Conservation (phyloP, 192 early-diverging fungal genomes). For the Jimgerdemannia lactiflua region DNA sequence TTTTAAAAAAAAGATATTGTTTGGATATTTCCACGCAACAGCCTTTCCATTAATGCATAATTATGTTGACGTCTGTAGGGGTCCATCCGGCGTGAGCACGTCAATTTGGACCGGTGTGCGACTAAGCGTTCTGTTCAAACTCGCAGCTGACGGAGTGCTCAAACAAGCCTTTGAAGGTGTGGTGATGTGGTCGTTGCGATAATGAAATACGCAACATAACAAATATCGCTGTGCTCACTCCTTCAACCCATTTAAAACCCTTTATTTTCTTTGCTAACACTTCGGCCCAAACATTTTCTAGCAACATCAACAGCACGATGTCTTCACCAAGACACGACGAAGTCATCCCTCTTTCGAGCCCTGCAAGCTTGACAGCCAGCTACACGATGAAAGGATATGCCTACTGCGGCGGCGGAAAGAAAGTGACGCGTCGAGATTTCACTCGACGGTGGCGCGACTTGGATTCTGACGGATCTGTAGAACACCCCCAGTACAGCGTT, state of each 20-base stretch:
- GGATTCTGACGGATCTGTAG: slow-evolving; percentile 64
- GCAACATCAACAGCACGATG: slow-evolving; percentile 48
- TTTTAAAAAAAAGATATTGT: too few relatives aligned
- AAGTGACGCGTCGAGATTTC: slow-evolving; percentile 75
- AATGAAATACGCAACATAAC: too few relatives aligned
- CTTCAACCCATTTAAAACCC: too few relatives aligned
- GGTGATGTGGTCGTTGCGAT: too few relatives aligned
- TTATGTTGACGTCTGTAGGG: slow-evolving; percentile 59
- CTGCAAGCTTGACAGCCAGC: slow-evolving; percentile 1
- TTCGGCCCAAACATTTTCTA: slow-evolving; percentile 31
- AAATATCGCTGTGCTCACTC: too few relatives aligned
- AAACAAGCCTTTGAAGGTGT: too few relatives aligned
- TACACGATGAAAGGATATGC: slow-evolving; percentile 72
- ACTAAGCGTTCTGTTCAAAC: too few relatives aligned
- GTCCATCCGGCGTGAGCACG: slow-evolving; percentile 49
- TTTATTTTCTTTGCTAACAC: too few relatives aligned
- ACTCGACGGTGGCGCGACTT: slow-evolving; percentile 78
- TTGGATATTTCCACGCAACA: too few relatives aligned
- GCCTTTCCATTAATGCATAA: too few relatives aligned
- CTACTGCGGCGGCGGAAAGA: slow-evolving; percentile 70
- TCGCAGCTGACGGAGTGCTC: too few relatives aligned
- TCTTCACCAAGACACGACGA: slow-evolving; percentile 59
- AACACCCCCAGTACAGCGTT: neutral
- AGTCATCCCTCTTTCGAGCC: slow-evolving; percentile 8
- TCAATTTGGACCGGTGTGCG: slow-evolving; percentile 52